Evolutionary conservation across 2,329 filamentous ascomycete genomes (phyloP), one percentile per base, ranked within the genome.

Genomic region (Aspergillus sp.): DNA sequence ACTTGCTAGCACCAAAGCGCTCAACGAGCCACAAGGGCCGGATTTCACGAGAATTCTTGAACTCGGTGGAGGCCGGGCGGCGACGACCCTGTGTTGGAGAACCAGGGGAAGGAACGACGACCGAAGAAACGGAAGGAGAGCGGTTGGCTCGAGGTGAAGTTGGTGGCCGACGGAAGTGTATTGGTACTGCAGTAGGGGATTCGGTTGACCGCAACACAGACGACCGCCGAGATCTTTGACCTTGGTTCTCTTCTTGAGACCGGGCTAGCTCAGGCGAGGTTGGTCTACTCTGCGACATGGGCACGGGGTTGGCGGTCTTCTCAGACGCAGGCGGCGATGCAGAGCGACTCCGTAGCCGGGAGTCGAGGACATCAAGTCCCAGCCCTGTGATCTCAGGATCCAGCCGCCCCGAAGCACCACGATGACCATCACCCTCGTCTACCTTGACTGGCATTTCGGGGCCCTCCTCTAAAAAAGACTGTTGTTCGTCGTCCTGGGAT

Each of bases 21-120:
- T 96, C 90, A 6, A 96, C 86, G 21, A 96, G 86, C 75, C 90
- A 94, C 8, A 97, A 79, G 0, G 93, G 93, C 66, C 90, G 88
- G 69, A 93, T 88, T 71, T 95, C 91, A 57, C 84, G 84, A 17
- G 75, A 78, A 38, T 75, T 76, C 61, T 77, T 81, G 70, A 85
- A 85, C 62, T 86, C 82, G 4, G 78, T 77, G 1, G 83, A 85
- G 55, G 75, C 77, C 0, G 79, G 75, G 38, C 83, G 80, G 49
- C 75, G 73, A 62, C 80, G 77, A 11, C 73, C 62, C 50, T 72
- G 71, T n/a, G 71, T 75, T 25, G 81, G 81, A 7, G 81, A 82
- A 17, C 65, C 73, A n/a, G 75, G 74, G 30, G 75, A 69, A 11
- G 70, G 67, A 41, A 72, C 75, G 27, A 70, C 67, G 10, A 78